Base-by-base conservation (phyloP, 352 stramenopile species). In the Pythium phragmiticola region DNA sequence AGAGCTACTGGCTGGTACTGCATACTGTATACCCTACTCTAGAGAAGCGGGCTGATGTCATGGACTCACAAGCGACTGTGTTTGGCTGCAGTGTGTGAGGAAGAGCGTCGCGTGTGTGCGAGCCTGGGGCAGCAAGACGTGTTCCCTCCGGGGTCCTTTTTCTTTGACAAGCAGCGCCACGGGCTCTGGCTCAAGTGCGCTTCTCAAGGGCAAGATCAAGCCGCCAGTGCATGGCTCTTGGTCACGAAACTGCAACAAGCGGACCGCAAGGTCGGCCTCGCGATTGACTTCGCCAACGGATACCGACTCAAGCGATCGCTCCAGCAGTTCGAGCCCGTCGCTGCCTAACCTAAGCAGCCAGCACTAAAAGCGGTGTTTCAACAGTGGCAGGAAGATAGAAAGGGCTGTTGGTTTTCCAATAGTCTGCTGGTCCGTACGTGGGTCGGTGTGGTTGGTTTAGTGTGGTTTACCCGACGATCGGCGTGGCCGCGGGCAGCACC, bases 261-360 rank as follows among this genome's bases (percentile, higher is more conserved):
- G 1, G 80, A 90, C 57, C 74, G 80, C 34, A 90, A 89, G 46
- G 57, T 92, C 37, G 80, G 80, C 30, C 48, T 54, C 0, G 82
- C 84, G 0, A 51, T 90, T 33, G 86, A 95, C 51, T 95, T 95
- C 54, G 87, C 83, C 63, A 95, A 95, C 56, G 82, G 84, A 16
- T 78, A 88, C 48, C 84, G 82, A 2, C 72, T 95, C 41, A 89
- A 92, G 58, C 82, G 84, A 47, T 65, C 73, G 45, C 75, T 88
- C 26, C 65, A 84, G 57, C 62, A 59, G 11, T 92, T 92, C 30
- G 66, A 78, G 26, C 36, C 43, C 23, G 37, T 68, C 30, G 26
- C 37, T 3, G 2, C 26, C 7, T 39, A 39, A 39, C 26, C 26
- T 30, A 39, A 39, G 34, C 34, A 39, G 26, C 26, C 26, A 30